Base-by-base conservation (phyloP, 148 eudicot genomes). In the Cornus florida region DNA sequence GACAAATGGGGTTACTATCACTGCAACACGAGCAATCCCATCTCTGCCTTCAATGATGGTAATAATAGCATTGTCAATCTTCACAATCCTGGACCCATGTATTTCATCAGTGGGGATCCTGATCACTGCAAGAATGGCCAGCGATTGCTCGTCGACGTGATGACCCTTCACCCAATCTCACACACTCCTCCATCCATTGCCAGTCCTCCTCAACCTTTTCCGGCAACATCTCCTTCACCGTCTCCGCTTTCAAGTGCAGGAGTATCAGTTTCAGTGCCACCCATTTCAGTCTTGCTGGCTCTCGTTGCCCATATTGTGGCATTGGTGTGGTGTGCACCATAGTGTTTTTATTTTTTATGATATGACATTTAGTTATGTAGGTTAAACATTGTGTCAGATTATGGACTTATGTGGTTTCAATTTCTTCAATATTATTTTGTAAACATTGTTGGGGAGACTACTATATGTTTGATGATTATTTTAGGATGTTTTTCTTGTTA, bases 1-100 rank as follows among this genome's bases (percentile, higher is more conserved):
- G 88, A 88, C 76, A 94, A 90, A 81, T 90, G 83, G 80, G 91
- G 85, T 0, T 92, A 86, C 85, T 94, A 88, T 70, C 98, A 94
- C 57, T 94, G 98, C 82, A 79, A 86, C 68, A 64, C 69, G 16
- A 87, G 69, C 75, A 81, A 77, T 5, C 84, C 92, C 5, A 76
- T 76, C 23, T 78, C 86, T 0, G 70, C 81, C 3, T 88, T 65
- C 86, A 78, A 70, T 6, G 87, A 90, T 6, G 93, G 94, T 0
- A 81, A 88, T 77, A 92, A 88, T 77, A 92, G 91, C 0, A 39
- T 56, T 0, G 57, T 89, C 23, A 83, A 72, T 11, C 79, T 90
- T 5, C 83, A 88, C 11, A 86, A 70, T 3, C 83, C 89, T 0
- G 96, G 91, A 0, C 43, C 77, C 0, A 16, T 62, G 17, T 94